Conservation (phyloP, 2,329 filamentous ascomycete species). For the Beauveria caledonica region DNA sequence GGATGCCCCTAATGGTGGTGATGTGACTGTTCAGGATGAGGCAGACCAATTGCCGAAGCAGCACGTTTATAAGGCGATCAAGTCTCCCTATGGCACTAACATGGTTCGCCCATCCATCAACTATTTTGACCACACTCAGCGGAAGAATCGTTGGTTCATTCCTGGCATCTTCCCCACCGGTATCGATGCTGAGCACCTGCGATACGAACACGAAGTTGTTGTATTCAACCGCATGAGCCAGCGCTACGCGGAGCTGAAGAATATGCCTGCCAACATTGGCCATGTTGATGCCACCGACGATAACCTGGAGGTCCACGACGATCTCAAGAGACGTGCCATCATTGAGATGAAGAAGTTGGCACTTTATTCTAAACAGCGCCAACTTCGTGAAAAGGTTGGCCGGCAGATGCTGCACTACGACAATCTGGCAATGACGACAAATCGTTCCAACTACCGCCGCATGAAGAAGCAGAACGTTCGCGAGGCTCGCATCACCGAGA, state of each 20-base stretch:
- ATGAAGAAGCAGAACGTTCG: slow-evolving; percentile 96
- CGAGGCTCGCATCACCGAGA: slow-evolving; percentile 95
- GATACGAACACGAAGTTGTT: slow-evolving; percentile 79
- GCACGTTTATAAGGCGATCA: slow-evolving; percentile 62
- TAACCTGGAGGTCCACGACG: slow-evolving; percentile 61
- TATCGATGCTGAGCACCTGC: slow-evolving; percentile 76
- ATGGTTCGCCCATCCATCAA: slow-evolving; percentile 54
- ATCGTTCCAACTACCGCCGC: slow-evolving; percentile 80
- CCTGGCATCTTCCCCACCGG: slow-evolving; percentile 85
- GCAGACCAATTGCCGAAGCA: slow-evolving; percentile 28
- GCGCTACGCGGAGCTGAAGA: slow-evolving; percentile 75
- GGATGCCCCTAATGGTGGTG: slow-evolving; percentile 28
- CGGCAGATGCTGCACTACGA: slow-evolving; percentile 92
- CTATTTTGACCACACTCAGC: slow-evolving; percentile 70
- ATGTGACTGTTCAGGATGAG: slow-evolving; percentile 26
- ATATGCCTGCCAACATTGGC: slow-evolving; percentile 74
- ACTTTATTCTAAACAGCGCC: slow-evolving; percentile 80
- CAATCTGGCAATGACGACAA: slow-evolving; percentile 94
- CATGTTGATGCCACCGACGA: slow-evolving; percentile 77
- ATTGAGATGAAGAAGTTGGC: slow-evolving; percentile 93
- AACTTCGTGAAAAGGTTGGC: slow-evolving; percentile 77
- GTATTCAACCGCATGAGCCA: slow-evolving; percentile 85
- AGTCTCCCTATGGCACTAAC: slow-evolving; percentile 58
- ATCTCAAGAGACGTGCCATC: slow-evolving; percentile 77
- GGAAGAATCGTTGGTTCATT: slow-evolving; percentile 70